Percentiles rank a stretch among this genome's conserved stretches.
phyloP scores from a whole-genome alignment of 257 asterid species.

The Solanum megistacrolobum region DNA sequence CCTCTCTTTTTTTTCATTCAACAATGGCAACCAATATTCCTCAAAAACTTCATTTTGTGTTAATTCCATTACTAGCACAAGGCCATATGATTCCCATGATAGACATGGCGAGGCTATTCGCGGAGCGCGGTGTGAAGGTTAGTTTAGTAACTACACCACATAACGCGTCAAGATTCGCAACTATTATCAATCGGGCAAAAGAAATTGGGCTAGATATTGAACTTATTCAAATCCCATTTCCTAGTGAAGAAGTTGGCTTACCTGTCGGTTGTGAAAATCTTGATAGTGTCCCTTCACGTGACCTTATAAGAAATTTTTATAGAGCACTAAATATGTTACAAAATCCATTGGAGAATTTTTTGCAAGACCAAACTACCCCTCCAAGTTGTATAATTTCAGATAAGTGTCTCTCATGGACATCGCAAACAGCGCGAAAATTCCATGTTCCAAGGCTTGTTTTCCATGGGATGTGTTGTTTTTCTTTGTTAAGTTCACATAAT shows the following conservation, averaged over 20 bases:
- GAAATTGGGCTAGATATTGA: slow-evolving; percentile 23
- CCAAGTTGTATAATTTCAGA: slow-evolving; percentile 83
- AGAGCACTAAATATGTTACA: slow-evolving; percentile 36
- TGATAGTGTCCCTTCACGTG: slow-evolving; percentile 54
- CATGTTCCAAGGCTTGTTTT: slow-evolving; percentile 49
- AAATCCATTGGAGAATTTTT: slow-evolving; percentile 30
- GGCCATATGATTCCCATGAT: slow-evolving; percentile 58
- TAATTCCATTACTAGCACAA: slow-evolving; percentile 24
- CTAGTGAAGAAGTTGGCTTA: slow-evolving; percentile 44
- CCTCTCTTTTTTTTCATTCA: neutral
- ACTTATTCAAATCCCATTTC: slow-evolving; percentile 48
- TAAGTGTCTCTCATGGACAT: slow-evolving; percentile 62
- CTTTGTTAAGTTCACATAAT: slow-evolving; percentile 46
- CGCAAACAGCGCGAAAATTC: slow-evolving; percentile 34
- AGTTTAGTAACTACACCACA: slow-evolving; percentile 56
- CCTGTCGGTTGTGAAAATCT: slow-evolving; percentile 68
- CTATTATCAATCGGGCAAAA: slow-evolving; percentile 30
- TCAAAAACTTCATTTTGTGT: slow-evolving; percentile 19
- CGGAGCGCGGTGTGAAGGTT: slow-evolving; percentile 33
- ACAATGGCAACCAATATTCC: neutral
- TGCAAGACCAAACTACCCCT: slow-evolving; percentile 17
- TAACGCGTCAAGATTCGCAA: slow-evolving; percentile 34
- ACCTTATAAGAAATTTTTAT: slow-evolving; percentile 42
- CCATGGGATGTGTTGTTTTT: slow-evolving; percentile 66
- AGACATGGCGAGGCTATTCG: slow-evolving; percentile 36